phyloP scores from a whole-genome alignment of 306 rosid species.

The Begonia masoniana region DNA sequence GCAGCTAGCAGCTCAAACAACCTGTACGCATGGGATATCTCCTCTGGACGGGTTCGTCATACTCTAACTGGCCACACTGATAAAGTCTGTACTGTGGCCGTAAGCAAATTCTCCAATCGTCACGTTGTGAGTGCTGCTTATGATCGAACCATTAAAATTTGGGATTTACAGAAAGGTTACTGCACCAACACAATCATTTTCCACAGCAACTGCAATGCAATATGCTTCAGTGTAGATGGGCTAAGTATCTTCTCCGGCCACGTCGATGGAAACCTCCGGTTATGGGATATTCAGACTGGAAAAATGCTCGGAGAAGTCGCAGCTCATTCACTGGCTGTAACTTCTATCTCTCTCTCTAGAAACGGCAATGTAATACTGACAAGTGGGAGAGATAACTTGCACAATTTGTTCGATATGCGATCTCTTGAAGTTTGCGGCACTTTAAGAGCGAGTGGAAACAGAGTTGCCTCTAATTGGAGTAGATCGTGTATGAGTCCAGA shows the following conservation, averaged over 20 bases:
- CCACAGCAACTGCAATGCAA: conserved; percentile 77
- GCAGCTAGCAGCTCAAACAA: conserved; percentile 99
- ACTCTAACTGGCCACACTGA: conserved; percentile 87
- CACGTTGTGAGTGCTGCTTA: conserved; percentile 85
- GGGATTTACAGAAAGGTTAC: conserved; percentile 94
- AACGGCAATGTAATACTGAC: conserved; percentile 71
- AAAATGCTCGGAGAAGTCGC: conserved; percentile 82
- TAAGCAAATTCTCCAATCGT: conserved; percentile 77
- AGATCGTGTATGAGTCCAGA: conserved; percentile 95
- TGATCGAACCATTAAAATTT: conserved; percentile 89
- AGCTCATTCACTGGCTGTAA: conserved; percentile 73
- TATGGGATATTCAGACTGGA: conserved; percentile 85
- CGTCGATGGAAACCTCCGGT: conserved; percentile 83
- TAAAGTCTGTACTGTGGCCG: conserved; percentile 95
- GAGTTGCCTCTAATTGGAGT: conserved; percentile 93
- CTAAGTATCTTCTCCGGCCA: conserved; percentile 86
- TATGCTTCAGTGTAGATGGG: conserved; percentile 82
- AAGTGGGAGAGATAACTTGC: conserved; percentile 90
- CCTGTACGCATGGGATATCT: conserved; percentile 75
- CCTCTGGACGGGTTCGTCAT: conserved; percentile 72
- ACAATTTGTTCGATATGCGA: conserved; percentile 72
- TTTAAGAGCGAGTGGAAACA: conserved; percentile 56
- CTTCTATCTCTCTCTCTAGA: conserved; percentile 76
- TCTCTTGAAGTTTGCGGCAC: conserved; percentile 85
- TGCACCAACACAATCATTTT: conserved; percentile 78